Evolutionary conservation across 73 alveolate species (phyloP), one percentile per base, ranked within the genome.

Genomic region (Loxodes magnus): DNA sequence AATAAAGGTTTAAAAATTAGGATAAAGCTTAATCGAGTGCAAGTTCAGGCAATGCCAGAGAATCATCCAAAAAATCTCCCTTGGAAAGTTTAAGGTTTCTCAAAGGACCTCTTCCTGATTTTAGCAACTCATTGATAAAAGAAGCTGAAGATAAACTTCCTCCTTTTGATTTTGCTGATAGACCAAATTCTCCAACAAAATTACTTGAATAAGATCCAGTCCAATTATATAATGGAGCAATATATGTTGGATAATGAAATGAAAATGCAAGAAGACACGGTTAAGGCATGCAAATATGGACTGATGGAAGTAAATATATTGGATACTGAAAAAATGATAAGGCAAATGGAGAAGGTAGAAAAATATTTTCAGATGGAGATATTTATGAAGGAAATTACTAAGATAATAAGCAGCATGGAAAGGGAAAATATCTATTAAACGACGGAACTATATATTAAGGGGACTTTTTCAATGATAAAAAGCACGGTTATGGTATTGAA

Each of bases 371-470:
- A 39, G 53, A 39, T 15, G 53, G 53, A 14, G 5, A 12, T 24
- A 72, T 35, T 22, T 72, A 77, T 64, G 77, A 70, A 43, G 88
- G 86, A 23, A 49, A 31, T 24, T 67, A 52, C 48, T 64, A 48
- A 44, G 41, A 17, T 5, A 82, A 89, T 16, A 37, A 49, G 33
- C 73, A 67, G 59, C 49, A 72, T 28, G 93, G 88, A 12, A 51
- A 66, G 21, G 93, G 93, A 1, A 67, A 56, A 35, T 35, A 64
- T 29, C 28, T 26, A 31, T 74, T 58, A 41, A 54, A 44, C 21
- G 69, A 73, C 31, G 84, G 80, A 7, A 50, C 56, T 31, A 24
- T 41, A n/a, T 74, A 79, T 66, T 70, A 69, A 37, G 88, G 71
- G 0, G 71, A 57, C 12, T 57, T 57, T 22, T 23, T 22, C 4